A percentile compares a stretch with the other conserved stretches of the same genome.
phyloP scores from a whole-genome alignment of 345 rosid genomes.

The Aquilaria malaccensis region DNA sequence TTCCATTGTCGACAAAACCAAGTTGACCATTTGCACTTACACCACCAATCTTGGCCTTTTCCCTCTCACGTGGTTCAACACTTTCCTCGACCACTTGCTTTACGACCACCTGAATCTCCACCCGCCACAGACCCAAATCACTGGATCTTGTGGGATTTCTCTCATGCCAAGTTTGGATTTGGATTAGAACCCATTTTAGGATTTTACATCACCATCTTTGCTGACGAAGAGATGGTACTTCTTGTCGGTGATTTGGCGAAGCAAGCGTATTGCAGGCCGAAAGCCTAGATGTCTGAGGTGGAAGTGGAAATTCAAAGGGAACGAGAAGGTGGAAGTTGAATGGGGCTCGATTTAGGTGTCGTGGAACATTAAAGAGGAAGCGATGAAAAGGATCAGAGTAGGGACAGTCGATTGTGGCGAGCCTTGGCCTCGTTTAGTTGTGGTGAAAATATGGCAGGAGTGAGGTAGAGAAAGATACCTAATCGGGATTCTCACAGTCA shows the following conservation, averaged over 20 bases:
- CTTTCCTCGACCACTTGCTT: constrained; percentile 71
- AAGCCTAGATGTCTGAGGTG: constrained; percentile 33
- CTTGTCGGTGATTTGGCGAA: constrained; percentile 65
- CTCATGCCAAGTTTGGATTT: constrained; percentile 67
- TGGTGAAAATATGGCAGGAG: too few relatives aligned
- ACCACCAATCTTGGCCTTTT: constrained; percentile 44
- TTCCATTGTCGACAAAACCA: constrained; percentile 29
- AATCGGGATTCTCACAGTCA: too few relatives aligned
- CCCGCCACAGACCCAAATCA: constrained; percentile 23
- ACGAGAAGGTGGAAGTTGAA: constrained; percentile 66
- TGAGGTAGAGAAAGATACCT: too few relatives aligned
- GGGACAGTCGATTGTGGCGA: too few relatives aligned
- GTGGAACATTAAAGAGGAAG: constrained; percentile 51
- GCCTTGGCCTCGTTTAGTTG: too few relatives aligned
- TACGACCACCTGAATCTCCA: constrained; percentile 47
- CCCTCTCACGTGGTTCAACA: constrained; percentile 80
- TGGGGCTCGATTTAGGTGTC: constrained; percentile 69
- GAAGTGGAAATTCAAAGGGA: constrained; percentile 93
- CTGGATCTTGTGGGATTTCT: constrained; percentile 72
- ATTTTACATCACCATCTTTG: constrained; percentile 67
- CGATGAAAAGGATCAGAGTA: too few relatives aligned
- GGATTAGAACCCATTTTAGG: constrained; percentile 85
- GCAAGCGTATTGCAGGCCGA: constrained; percentile 52
- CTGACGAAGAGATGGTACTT: constrained; percentile 56
- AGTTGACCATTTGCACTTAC: constrained; percentile 39